Base-by-base conservation (phyloP, 306 rosid genomes). In the Quercus suber region DNA sequence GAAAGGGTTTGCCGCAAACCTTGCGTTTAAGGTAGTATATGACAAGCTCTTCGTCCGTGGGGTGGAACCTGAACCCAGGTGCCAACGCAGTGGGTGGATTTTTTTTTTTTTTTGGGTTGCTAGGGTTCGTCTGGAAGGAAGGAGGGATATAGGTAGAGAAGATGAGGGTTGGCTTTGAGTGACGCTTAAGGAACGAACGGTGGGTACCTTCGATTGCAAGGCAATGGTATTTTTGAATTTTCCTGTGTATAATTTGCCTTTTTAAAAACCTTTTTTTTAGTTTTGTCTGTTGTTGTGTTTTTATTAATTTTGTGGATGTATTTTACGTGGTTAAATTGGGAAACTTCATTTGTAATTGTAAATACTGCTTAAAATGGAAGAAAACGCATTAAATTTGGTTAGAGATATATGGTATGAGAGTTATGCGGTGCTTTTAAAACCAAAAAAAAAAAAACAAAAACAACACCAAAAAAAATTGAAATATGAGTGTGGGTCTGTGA, bases 181-280 rank as follows among this genome's bases (percentile, higher is more conserved):
- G 94, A 87, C 85, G 92, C 82, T 79, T 94, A 96, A 96, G 99
- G 85, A 91, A 96, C 92, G 70, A 84, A 87, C 71, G 87, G 81
- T 58, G 89, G 91, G 93, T 95, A 93, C 99, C 98, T 95, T 95
- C 90, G 88, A 89, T 91, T 88, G 84, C 99, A 95, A 95, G 99
- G 91, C 89, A 95, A 91, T 87, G 89, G 80, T 78, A 53, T 81
- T 81, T 81, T 81, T 28, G 84, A 76, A 69, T 19, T 65, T 75
- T 37, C 77, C 35, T 31, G 71, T 82, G 80, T 28, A 2, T 70
- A 19, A 5, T n/a, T 43, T 10, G 14, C 20, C 6, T 75, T 81
- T 19, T 49, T 5, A 10, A 49, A 12, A 49, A 49, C 19, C 72
- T 75, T 68, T 5, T 41, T 21, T 14, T 23, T 15, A 1, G 11